Evolutionary conservation across 208 protist genomes (phyloP).

Genomic region (Novymonas esmeraldas): DNA sequence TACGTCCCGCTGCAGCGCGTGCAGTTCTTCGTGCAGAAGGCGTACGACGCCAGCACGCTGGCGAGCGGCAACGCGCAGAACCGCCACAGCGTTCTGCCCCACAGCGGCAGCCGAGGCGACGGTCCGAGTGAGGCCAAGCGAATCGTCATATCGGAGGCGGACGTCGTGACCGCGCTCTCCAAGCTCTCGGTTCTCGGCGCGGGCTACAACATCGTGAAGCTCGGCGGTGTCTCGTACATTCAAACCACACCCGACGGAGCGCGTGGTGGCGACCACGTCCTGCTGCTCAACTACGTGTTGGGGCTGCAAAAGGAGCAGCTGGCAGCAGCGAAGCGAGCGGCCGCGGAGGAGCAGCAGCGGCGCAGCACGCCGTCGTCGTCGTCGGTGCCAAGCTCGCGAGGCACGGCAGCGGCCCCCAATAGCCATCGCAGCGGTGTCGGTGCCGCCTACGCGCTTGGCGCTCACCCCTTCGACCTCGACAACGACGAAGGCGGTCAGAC

Average conservation of each 20-base stretch:
- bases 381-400: not conserved
- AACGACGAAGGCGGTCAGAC: constrained; percentile 4
- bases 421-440: constrained; percentile 34
- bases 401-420: not conserved
- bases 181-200: constrained; percentile 76
- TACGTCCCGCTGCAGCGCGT: constrained; percentile 78
- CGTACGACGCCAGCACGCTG: constrained; percentile 48
- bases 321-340: constrained; percentile 16
- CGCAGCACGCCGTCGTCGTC: not conserved
- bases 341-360: not conserved
- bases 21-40: constrained; percentile 57
- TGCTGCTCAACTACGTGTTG: constrained; percentile 68
- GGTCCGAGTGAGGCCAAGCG: constrained; percentile 15
- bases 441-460: constrained; percentile 52
- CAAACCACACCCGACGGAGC: constrained; percentile 80
- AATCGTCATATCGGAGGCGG: constrained; percentile 59
- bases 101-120: constrained; percentile 2
- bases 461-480: constrained; percentile 38
- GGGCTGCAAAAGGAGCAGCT: constrained; percentile 49
- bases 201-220: constrained; percentile 78
- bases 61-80: constrained; percentile 12
- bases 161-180: constrained; percentile 69
- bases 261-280: constrained; percentile 57
- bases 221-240: constrained; percentile 75
- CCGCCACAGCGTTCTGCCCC: not conserved